Base-by-base conservation (phyloP, 2,329 filamentous ascomycete genomes). In the Myotisia sp. region DNA sequence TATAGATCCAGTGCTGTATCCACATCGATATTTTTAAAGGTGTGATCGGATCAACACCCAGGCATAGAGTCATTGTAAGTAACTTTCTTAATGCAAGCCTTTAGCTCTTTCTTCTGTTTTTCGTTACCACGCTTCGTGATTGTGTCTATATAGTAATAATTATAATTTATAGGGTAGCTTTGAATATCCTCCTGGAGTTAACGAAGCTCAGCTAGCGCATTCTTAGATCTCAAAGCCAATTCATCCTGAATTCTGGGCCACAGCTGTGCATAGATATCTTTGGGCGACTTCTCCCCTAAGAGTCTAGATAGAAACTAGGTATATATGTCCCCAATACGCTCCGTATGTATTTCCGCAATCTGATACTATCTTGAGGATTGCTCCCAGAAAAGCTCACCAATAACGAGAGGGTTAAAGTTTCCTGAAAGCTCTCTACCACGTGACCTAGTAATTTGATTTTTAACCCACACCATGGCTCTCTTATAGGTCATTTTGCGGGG, bases 381-480 rank as follows among this genome's bases (percentile, higher is more conserved):
- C 35, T 57, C 53, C 45, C 49, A 52, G 24, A 60, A 62, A 0
- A 63, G 39, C 22, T 60, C 54, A 2, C 49, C 51, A 8, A 63
- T 42, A 0, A 62, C 37, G 1, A 53, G 42, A 1, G 58, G 56
- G 29, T 59, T 63, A 45, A 54, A 57, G 17, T 47, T 59, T 6
- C 59, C 58, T 2, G 50, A 34, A 2, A 63, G 45, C 33, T 62
- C 55, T 29, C 37, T 28, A n/a, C 47, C 42, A 19, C 30, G 36
- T 3, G 7, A 30, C 17, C 3, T 33, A 9, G 7, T 9, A 10
- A 33, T 33, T 4, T 16, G 17, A 12, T 26, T 20, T 3, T 12
- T 4, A 23, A 33, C 30, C 20, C 17, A 21, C 4, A 13, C 20
- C 1, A 16, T n/a, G 8, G 18, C n/a, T 21, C 5, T 16, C 5